A percentile compares a stretch with the other conserved stretches of the same genome.
These are phyloP conservation scores for Microdochium trichocladiopsis DNA, from an alignment of 2,329 filamentous ascomycete species.

Conservation along the genomic window DNA sequence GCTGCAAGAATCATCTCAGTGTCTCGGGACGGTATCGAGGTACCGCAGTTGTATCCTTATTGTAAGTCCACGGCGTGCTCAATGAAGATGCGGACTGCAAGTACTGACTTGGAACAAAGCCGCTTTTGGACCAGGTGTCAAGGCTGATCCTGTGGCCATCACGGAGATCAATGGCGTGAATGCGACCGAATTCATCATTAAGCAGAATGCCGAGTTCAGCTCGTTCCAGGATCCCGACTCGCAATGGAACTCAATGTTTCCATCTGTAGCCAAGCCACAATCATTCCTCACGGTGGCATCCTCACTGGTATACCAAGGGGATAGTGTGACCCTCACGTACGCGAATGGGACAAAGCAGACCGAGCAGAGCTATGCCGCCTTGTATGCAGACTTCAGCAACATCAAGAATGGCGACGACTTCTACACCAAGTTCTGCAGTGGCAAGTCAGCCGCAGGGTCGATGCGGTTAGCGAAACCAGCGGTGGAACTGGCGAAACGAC, in stretches of 20 bases:
- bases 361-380: conserved; percentile 12
- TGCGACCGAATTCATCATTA: conserved; percentile 38
- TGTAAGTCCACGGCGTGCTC: conserved; percentile 18
- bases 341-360: conserved; percentile 21
- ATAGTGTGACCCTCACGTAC: conserved; percentile 22
- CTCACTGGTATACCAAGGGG: conserved; percentile 17
- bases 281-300: conserved; percentile 12
- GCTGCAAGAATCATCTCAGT: conserved; percentile 45
- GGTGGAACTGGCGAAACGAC: conserved; percentile 5
- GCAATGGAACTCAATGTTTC: conserved; percentile 33
- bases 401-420: conserved; percentile 25
- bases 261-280: conserved; percentile 14
- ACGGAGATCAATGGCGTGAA: conserved; percentile 49
- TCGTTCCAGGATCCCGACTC: conserved; percentile 49
- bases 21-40: conserved; percentile 48
- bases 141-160: conserved; percentile 36
- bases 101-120: conserved; percentile 7
- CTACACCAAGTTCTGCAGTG: conserved; percentile 25
- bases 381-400: conserved; percentile 15
- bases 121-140: conserved; percentile 8
- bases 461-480: conserved; percentile 2
- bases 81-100: conserved; percentile 3
- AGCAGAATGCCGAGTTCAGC: conserved; percentile 35
- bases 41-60: conserved; percentile 51
- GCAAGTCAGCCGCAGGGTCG: conserved; percentile 5